These are phyloP conservation scores for Ramalina intermedia DNA, from an alignment of 495 filamentous ascomycete genomes.

Conservation along the genomic window DNA sequence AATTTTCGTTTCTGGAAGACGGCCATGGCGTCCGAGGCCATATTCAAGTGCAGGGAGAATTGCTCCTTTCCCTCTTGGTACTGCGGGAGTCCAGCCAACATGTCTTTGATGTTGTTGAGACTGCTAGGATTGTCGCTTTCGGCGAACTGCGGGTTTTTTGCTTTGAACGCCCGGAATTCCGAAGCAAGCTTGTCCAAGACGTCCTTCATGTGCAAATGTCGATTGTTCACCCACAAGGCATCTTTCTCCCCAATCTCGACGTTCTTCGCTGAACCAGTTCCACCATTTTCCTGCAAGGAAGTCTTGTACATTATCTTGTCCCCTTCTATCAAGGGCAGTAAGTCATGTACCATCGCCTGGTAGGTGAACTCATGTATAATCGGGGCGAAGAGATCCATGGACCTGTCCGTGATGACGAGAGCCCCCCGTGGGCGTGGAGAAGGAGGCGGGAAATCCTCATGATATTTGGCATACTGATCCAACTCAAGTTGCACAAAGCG, in stretches of 20 bases:
- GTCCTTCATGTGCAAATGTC: conserved; percentile 95
- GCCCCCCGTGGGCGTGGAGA: conserved; percentile 70
- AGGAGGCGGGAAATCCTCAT: conserved; percentile 65
- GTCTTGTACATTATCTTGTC: conserved; percentile 81
- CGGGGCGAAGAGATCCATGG: conserved; percentile 80
- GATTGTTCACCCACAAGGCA: conserved; percentile 81
- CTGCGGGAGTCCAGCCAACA: conserved; percentile 87
- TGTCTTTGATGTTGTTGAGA: conserved; percentile 87
- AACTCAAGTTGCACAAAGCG: conserved; percentile 85
- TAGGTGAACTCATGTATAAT: conserved; percentile 94
- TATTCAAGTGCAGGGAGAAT: conserved; percentile 86
- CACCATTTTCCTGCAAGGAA: conserved; percentile 51
- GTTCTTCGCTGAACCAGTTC: conserved; percentile 63
- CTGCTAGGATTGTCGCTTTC: conserved; percentile 53
- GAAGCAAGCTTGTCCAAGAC: conserved; percentile 84
- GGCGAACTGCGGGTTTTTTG: conserved; percentile 87
- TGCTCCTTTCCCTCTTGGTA: conserved; percentile 90
- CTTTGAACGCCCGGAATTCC: conserved; percentile 84
- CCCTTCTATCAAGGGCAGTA: conserved; percentile 72
- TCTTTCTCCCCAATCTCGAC: conserved; percentile 83
- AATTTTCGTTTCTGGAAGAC: conserved; percentile 74
- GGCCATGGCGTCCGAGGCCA: conserved; percentile 98
- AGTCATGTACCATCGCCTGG: conserved; percentile 92
- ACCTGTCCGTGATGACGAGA: conserved; percentile 76
- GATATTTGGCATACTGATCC: conserved; percentile 67